phyloP scores from a whole-genome alignment of 805 yeast genomes.

The Hanseniaspora pseudoguilliermondii region DNA sequence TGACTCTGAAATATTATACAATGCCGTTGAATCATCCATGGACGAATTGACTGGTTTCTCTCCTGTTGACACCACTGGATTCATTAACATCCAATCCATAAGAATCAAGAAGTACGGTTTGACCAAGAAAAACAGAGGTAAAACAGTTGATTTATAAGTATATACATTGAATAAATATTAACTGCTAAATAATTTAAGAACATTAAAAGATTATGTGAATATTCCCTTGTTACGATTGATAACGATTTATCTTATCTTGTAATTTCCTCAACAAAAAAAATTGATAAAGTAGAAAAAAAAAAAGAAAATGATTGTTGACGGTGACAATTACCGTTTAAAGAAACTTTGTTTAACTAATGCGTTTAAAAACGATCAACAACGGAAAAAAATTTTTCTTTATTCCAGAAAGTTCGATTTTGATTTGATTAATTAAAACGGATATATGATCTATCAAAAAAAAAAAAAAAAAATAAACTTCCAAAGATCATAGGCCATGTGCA shows the following conservation, averaged over 20 bases:
- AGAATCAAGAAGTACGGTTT: conserved; percentile 98
- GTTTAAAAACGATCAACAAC: background rate
- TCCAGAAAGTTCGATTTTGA: background rate
- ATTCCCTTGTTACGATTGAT: too few relatives aligned
- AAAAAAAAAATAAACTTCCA: too few relatives aligned
- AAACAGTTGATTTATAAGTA: conserved; percentile 28
- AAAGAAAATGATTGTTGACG: too few relatives aligned
- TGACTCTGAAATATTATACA: conserved; percentile 89
- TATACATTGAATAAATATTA: background rate
- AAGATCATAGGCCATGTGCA: too few relatives aligned
- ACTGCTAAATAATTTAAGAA: background rate
- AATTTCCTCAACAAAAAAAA: too few relatives aligned
- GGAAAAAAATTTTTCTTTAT: background rate
- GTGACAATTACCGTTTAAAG: background rate
- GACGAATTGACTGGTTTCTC: conserved; percentile 96
- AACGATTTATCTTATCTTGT: too few relatives aligned
- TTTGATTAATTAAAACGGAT: too few relatives aligned
- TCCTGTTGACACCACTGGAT: conserved; percentile 93
- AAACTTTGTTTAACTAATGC: background rate
- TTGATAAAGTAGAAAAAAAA: too few relatives aligned
- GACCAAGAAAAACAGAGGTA: conserved; percentile 73
- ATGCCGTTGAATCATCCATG: conserved; percentile 97
- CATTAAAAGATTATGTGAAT: too few relatives aligned
- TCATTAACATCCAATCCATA: conserved; percentile 95
- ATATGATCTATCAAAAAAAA: too few relatives aligned